Evolutionary conservation across 108 stramenopile species (phyloP).

Genomic region (Ochromonas danica): DNA sequence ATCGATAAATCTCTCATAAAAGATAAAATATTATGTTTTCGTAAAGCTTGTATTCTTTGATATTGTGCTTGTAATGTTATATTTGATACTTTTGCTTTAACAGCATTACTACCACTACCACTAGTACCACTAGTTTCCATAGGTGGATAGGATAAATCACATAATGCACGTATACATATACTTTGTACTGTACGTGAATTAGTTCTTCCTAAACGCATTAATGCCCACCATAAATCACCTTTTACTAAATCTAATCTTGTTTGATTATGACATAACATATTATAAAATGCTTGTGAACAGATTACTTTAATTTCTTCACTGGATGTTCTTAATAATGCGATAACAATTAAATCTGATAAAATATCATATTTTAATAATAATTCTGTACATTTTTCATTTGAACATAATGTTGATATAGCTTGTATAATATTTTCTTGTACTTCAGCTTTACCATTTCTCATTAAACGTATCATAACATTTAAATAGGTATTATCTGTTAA

Average conservation of each 20-base stretch:
- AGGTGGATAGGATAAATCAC: slow-evolving; percentile 5
- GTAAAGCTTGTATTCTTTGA: neutral
- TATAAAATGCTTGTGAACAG: slow-evolving; percentile 39
- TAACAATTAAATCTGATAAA: slow-evolving; percentile 47
- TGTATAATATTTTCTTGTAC: slow-evolving; percentile 41
- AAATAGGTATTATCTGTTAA: slow-evolving; percentile 3
- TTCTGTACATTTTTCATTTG: slow-evolving; percentile 25
- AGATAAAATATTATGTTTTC: neutral
- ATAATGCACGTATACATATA: slow-evolving; percentile 44
- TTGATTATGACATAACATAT: slow-evolving; percentile 35
- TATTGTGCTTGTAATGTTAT: neutral
- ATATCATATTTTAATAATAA: slow-evolving; percentile 27
- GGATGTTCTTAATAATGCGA: slow-evolving; percentile 46
- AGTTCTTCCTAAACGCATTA: slow-evolving; percentile 34
- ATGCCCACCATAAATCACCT: slow-evolving; percentile 42
- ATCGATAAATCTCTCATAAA: neutral
- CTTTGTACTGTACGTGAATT: slow-evolving; percentile 28
- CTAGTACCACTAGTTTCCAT: neutral
- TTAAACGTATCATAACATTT: slow-evolving; percentile 38
- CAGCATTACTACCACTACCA: neutral
- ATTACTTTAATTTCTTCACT: slow-evolving; percentile 38
- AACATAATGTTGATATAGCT: slow-evolving; percentile 40
- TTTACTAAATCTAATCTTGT: slow-evolving; percentile 35
- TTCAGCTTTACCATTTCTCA: slow-evolving; percentile 35
- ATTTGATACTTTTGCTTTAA: neutral